Base-by-base conservation (phyloP, 805 yeast species). In the Blastobotrys terrestris region DNA sequence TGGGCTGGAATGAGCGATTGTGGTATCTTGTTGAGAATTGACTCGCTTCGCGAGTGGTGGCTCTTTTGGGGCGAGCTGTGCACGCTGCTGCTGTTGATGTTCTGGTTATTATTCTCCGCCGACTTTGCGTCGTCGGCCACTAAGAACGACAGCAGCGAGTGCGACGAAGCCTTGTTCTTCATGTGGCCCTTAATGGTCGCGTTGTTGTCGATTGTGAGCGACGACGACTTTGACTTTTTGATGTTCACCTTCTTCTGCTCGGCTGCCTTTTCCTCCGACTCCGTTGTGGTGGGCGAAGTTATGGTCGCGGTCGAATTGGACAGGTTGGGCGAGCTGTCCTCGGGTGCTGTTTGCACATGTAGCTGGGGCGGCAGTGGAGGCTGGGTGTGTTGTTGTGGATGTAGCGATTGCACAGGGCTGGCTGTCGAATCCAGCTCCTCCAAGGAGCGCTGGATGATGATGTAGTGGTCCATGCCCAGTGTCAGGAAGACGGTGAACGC, bases 221-320 rank as follows among this genome's bases (percentile, higher is more conserved):
- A 44, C 16, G 46, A 44, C 4, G 46, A 44, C 31, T 44, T 18
- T 14, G 46, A 44, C 22, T 18, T 21, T 20, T 44, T 44, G 46
- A 18, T 44, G 18, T 44, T 44, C 26, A 44, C 26, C 22, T 16
- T 44, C 15, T 18, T 44, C 26, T 44, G 46, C 13, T 18, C 21
- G 11, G 13, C 46, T 40, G 19, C 19, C 19, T 40, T 40, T 13
- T n/a, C 43, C 13, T n/a, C 16, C 43, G 43, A 13, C 43, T n/a
- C 19, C 14, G 15, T n/a, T 7, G n/a, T 18, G 46, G 46, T 14
- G 20, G 46, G 15, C 6, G 46, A n/a, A 6, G 46, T n/a, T 7
- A 44, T n/a, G 7, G 18, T 44, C 11, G 18, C 46, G 5, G 16
- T 18, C 5, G 21, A 14, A 18, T 18, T 6, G 22, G 46, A 18